phyloP scores from a whole-genome alignment of 768 basidiomycete genomes.

The Lactifluus subvellereus region DNA sequence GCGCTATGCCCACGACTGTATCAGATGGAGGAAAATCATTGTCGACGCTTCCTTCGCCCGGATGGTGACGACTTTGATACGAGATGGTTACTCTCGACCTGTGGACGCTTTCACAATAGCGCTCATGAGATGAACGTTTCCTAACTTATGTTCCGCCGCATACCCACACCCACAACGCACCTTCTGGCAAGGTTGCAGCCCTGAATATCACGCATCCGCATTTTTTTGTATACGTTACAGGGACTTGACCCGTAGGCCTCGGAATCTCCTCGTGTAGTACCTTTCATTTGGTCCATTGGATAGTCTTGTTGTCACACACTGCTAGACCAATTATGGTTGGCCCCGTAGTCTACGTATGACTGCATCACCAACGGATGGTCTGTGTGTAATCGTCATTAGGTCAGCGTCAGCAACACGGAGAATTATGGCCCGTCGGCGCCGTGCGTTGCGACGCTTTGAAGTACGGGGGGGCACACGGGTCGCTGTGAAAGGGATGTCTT shows the following conservation, averaged over 20 bases:
- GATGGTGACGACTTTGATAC: not conserved
- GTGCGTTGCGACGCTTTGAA: too few relatives aligned
- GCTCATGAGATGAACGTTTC: not conserved
- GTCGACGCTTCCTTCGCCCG: not conserved
- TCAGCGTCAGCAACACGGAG: too few relatives aligned
- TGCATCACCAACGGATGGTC: too few relatives aligned
- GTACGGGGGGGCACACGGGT: too few relatives aligned
- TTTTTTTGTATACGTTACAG: not conserved
- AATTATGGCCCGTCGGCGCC: too few relatives aligned
- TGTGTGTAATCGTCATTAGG: too few relatives aligned
- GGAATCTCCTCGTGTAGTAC: not conserved
- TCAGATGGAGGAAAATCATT: not conserved
- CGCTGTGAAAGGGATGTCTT: too few relatives aligned
- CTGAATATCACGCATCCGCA: not conserved
- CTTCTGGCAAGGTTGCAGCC: not conserved
- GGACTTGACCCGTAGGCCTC: not conserved
- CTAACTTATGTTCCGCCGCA: not conserved
- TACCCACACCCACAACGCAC: not conserved
- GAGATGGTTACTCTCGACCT: not conserved
- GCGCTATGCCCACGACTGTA: not conserved
- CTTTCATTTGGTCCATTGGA: too few relatives aligned
- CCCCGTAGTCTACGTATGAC: too few relatives aligned
- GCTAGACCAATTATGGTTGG: too few relatives aligned
- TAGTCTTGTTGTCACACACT: too few relatives aligned
- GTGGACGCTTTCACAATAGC: not conserved